phyloP scores from a whole-genome alignment of 2,329 filamentous ascomycete genomes.

The Dactylellina haptotyla region DNA sequence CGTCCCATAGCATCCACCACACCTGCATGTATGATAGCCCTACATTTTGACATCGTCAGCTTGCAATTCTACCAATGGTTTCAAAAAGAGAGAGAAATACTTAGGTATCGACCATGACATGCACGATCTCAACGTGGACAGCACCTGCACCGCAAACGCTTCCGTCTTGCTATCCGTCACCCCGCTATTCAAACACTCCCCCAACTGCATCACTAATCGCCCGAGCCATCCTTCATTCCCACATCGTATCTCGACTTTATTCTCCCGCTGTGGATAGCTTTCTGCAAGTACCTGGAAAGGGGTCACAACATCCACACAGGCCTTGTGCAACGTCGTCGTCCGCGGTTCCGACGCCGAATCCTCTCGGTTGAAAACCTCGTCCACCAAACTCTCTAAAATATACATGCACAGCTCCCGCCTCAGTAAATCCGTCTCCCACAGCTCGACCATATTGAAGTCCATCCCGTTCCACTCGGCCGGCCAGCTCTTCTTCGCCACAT shows the following conservation, averaged over 20 bases:
- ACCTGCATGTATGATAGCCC: slow-evolving; percentile 75
- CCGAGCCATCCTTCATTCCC: slow-evolving; percentile 88
- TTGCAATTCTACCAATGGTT: background rate
- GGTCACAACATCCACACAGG: slow-evolving; percentile 93
- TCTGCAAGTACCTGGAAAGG: slow-evolving; percentile 78
- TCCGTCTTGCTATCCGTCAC: slow-evolving; percentile 73
- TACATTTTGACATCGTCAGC: slow-evolving; percentile 29
- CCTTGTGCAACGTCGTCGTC: slow-evolving; percentile 84
- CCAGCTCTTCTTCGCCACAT: slow-evolving; percentile 93
- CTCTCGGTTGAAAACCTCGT: slow-evolving; percentile 92
- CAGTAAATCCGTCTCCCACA: slow-evolving; percentile 74
- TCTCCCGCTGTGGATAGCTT: slow-evolving; percentile 77
- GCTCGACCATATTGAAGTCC: slow-evolving; percentile 81
- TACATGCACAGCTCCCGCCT: slow-evolving; percentile 89
- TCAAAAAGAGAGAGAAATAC: slow-evolving; percentile 51
- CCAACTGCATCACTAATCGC: slow-evolving; percentile 78
- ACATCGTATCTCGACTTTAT: slow-evolving; percentile 74
- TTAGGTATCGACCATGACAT: slow-evolving; percentile 89
- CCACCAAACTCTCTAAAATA: slow-evolving; percentile 88
- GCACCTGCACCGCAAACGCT: slow-evolving; percentile 76
- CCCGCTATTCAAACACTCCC: slow-evolving; percentile 75
- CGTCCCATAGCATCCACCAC: slow-evolving; percentile 77
- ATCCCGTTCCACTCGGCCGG: slow-evolving; percentile 93
- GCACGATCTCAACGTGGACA: slow-evolving; percentile 79
- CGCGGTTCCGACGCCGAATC: slow-evolving; percentile 85